Conservation (phyloP, 2,329 filamentous ascomycete species). For the Hymenoscyphus fraxineus region DNA sequence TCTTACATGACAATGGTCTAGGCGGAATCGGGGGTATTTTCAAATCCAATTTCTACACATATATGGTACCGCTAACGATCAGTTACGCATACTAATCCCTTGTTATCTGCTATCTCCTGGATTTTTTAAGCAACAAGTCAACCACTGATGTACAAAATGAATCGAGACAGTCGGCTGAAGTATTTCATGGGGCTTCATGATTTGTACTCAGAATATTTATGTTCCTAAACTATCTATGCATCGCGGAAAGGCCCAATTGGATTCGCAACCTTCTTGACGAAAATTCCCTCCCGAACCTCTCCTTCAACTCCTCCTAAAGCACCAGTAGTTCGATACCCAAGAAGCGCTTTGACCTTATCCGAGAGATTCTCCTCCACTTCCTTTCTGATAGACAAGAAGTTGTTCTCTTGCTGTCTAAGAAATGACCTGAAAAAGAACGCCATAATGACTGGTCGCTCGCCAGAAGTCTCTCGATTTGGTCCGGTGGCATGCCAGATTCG, state of each 20-base stretch:
- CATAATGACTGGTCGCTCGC: conserved; percentile 5
- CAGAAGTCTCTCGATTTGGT: not conserved
- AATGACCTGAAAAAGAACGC: conserved; percentile 3
- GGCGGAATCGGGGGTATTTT: too few relatives aligned
- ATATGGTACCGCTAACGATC: too few relatives aligned
- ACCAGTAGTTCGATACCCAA: conserved; percentile 1
- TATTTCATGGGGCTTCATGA: too few relatives aligned
- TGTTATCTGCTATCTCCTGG: too few relatives aligned
- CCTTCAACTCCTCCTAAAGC: not conserved
- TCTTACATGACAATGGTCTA: too few relatives aligned
- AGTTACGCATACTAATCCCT: too few relatives aligned
- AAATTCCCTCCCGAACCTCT: not conserved
- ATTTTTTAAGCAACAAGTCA: too few relatives aligned
- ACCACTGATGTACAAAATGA: too few relatives aligned
- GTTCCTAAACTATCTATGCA: not conserved
- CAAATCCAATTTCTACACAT: too few relatives aligned
- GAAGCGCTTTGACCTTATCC: not conserved
- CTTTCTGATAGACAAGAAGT: conserved; percentile 1
- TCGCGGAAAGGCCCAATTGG: not conserved
- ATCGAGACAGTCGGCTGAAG: too few relatives aligned
- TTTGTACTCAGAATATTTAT: too few relatives aligned
- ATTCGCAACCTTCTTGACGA: not conserved
- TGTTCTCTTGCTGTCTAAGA: conserved; percentile 4
- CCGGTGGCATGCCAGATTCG: conserved; percentile 1
- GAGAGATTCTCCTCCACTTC: conserved; percentile 2